Percentiles rank a stretch among this genome's conserved stretches.
phyloP scores from a whole-genome alignment of 2,329 filamentous ascomycete species.

The Fusarium sp. region DNA sequence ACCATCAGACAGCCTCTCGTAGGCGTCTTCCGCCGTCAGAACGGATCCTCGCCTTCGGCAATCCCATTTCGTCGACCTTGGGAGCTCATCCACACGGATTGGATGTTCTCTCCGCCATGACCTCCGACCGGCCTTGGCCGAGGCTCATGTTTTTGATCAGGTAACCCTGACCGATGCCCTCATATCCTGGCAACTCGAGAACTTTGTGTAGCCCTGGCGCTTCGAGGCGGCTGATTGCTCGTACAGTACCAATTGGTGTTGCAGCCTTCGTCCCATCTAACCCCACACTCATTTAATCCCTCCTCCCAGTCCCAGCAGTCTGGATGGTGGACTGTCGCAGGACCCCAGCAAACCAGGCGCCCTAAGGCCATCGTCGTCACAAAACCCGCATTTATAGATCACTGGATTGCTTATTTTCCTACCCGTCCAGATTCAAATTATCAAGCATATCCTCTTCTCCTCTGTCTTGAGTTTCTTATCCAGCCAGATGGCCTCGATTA shows the following conservation, averaged over 20 bases:
- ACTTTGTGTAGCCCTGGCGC: constrained; percentile 37
- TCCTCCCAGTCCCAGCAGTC: constrained; percentile 37
- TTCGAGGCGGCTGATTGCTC: constrained; percentile 38
- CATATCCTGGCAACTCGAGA: constrained; percentile 33
- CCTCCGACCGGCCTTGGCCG: constrained; percentile 24
- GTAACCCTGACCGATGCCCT: constrained; percentile 27
- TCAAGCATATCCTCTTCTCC: not conserved
- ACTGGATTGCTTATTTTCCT: constrained; percentile 17
- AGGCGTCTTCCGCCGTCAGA: constrained; percentile 23
- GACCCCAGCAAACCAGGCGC: constrained; percentile 26
- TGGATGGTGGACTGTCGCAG: constrained; percentile 28
- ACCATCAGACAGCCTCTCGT: constrained; percentile 34
- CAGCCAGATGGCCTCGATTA: constrained; percentile 2
- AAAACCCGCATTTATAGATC: constrained; percentile 32
- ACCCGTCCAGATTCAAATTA: constrained; percentile 2
- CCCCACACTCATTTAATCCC: constrained; percentile 43
- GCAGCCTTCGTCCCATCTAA: constrained; percentile 39
- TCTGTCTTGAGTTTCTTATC: not conserved
- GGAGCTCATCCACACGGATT: constrained; percentile 6
- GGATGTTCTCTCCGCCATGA: constrained; percentile 9
- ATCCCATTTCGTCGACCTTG: constrained; percentile 25
- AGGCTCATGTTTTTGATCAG: constrained; percentile 25
- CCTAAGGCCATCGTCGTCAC: constrained; percentile 32
- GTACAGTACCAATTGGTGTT: constrained; percentile 36
- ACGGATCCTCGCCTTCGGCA: constrained; percentile 32